Conservation (phyloP, 1,284 basidiomycete genomes). For the Trichosporon asahii region DNA sequence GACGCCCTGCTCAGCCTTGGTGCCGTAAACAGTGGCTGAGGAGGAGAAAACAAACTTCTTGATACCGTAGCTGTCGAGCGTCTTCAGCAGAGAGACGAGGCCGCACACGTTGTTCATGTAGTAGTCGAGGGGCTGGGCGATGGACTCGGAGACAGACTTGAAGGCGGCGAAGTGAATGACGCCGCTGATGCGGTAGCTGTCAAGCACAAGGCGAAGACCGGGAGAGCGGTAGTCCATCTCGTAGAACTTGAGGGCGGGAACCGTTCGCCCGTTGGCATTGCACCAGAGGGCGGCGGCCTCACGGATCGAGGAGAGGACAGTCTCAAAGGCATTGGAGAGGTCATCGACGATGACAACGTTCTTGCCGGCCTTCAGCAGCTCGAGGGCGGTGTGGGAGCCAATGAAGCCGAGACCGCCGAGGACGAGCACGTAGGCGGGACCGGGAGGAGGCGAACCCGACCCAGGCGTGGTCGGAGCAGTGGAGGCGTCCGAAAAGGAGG, state of each 20-base stretch:
- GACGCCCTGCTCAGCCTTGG: slow-evolving; percentile 15
- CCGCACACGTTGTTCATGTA: slow-evolving; percentile 20
- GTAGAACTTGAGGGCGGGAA: slow-evolving; percentile 12
- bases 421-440: slow-evolving; percentile 10
- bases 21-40: slow-evolving; percentile 21
- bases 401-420: slow-evolving; percentile 17
- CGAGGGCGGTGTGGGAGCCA: slow-evolving; percentile 16
- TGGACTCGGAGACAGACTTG: slow-evolving; percentile 14
- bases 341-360: slow-evolving; percentile 18
- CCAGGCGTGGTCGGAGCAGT: slow-evolving; percentile 11
- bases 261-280: neutral
- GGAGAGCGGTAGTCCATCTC: slow-evolving; percentile 12
- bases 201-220: slow-evolving; percentile 10
- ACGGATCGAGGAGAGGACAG: slow-evolving; percentile 6
- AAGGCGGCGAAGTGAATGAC: slow-evolving; percentile 20
- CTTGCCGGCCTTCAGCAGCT: slow-evolving; percentile 19
- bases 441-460: neutral
- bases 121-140: slow-evolving; percentile 14
- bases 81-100: slow-evolving; percentile 12
- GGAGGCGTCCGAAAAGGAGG: neutral
- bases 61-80: slow-evolving; percentile 15
- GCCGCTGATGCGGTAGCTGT: slow-evolving; percentile 12
- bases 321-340: slow-evolving; percentile 12
- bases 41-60: slow-evolving; percentile 23
- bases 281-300: slow-evolving; percentile 4